phyloP scores from a whole-genome alignment of 495 filamentous ascomycete genomes.

The Penicillium egyptiacum region DNA sequence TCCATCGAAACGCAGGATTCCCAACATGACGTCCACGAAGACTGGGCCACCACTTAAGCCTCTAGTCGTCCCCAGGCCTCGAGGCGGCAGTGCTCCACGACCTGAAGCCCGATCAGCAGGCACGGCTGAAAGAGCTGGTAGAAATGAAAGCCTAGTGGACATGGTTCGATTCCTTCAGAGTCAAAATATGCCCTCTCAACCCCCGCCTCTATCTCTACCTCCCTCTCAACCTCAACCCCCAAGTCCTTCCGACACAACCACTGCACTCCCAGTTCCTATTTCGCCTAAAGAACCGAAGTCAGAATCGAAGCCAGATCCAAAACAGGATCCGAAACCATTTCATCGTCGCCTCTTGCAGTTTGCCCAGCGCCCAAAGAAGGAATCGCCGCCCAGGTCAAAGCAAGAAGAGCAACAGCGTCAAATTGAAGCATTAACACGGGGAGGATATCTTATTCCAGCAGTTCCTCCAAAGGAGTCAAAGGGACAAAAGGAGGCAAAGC shows the following conservation, averaged over 20 bases:
- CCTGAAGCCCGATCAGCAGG: conserved; percentile 30
- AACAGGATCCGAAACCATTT: conserved; percentile 32
- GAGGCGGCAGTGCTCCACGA: conserved; percentile 13
- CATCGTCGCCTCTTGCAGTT: conserved; percentile 44
- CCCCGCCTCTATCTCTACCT: conserved; percentile 6
- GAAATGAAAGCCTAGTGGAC: conserved; percentile 39
- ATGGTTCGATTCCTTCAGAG: conserved; percentile 43
- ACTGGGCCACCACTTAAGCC: conserved; percentile 17
- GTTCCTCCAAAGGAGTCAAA: conserved; percentile 12
- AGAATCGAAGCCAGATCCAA: not conserved
- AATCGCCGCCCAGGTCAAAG: conserved; percentile 28
- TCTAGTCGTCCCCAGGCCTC: conserved; percentile 4
- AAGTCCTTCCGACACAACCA: conserved; percentile 23
- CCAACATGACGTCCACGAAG: conserved; percentile 33
- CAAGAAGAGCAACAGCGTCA: conserved; percentile 33
- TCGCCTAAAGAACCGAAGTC: conserved; percentile 13
- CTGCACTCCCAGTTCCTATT: conserved; percentile 21
- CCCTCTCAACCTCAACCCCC: conserved; percentile 3
- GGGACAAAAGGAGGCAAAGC: conserved; percentile 12
- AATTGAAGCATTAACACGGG: conserved; percentile 39
- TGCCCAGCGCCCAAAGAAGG: conserved; percentile 41
- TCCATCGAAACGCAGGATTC: conserved; percentile 27
- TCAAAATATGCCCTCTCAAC: conserved; percentile 24
- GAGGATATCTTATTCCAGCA: conserved; percentile 32
- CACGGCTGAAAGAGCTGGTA: conserved; percentile 26